Evolutionary conservation across 1,284 basidiomycete genomes (phyloP).

Genomic region (Trichosporon asahii): DNA sequence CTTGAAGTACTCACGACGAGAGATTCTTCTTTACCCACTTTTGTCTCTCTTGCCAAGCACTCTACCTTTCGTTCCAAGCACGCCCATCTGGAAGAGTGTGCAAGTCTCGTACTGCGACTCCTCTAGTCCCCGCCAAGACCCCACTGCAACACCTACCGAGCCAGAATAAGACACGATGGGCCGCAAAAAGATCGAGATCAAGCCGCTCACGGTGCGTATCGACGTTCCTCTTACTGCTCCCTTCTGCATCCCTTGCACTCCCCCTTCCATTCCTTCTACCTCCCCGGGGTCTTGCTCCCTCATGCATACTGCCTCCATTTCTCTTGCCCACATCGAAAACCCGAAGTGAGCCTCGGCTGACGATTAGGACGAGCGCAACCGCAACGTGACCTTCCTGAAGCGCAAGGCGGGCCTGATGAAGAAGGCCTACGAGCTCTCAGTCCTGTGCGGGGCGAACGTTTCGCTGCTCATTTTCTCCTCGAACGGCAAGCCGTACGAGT

Average conservation of each 20-base stretch:
- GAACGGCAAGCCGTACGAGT: slow-evolving; percentile 50
- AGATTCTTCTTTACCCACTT: not conserved
- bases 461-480: slow-evolving; percentile 50
- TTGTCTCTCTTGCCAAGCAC: not conserved
- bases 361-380: slow-evolving; percentile 49
- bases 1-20: not conserved
- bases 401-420: slow-evolving; percentile 53
- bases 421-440: slow-evolving; percentile 52
- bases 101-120: not conserved
- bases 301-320: not conserved
- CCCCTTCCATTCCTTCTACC: not conserved
- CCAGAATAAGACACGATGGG: slow-evolving; percentile 37
- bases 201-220: slow-evolving; percentile 45
- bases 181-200: slow-evolving; percentile 52
- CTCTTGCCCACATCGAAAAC: not conserved
- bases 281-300: not conserved
- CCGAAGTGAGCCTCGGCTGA: not conserved
- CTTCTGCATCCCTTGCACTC: not conserved
- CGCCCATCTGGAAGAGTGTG: not conserved
- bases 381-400: slow-evolving; percentile 36
- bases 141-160: not conserved
- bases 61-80: not conserved
- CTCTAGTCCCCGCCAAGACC: not conserved
- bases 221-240: not conserved
- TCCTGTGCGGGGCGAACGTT: slow-evolving; percentile 50